Evolutionary conservation across 306 rosid genomes (phyloP).

Genomic region (Luffa acutangula): DNA sequence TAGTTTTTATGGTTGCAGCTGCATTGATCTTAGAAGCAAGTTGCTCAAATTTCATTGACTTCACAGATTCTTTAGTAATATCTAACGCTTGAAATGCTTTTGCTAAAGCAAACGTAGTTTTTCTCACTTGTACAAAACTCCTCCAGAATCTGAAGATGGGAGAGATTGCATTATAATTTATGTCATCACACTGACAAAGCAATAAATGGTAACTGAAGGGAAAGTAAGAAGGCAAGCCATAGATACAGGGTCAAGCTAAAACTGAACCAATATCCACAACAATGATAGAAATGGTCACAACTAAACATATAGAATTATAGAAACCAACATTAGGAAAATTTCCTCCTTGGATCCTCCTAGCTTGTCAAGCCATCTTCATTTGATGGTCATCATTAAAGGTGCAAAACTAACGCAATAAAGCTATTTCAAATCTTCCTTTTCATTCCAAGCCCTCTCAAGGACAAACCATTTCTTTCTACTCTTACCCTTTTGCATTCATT

Average conservation of each 20-base stretch:
- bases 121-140: conserved; percentile 38
- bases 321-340: not conserved
- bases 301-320: not conserved
- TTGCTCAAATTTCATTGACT: conserved; percentile 76
- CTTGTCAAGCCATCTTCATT: not conserved
- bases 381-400: not conserved
- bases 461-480: not conserved
- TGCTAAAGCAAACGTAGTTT: conserved; percentile 62
- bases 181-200: not conserved
- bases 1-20: conserved; percentile 52
- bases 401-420: not conserved
- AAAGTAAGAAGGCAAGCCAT: not conserved
- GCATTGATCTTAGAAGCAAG: conserved; percentile 76
- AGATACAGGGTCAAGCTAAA: not conserved
- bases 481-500: not conserved
- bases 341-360: not conserved
- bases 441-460: not conserved
- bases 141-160: conserved; percentile 65
- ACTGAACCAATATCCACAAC: not conserved
- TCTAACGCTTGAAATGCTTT: conserved; percentile 48
- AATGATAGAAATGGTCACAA: not conserved
- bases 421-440: not conserved
- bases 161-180: not conserved
- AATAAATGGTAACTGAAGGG: not conserved
- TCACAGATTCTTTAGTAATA: conserved; percentile 53